A percentile compares a stretch with the other conserved stretches of the same genome.
These are phyloP conservation scores for Rhodamnia argentea DNA, from an alignment of 345 rosid genomes.

Conservation along the genomic window DNA sequence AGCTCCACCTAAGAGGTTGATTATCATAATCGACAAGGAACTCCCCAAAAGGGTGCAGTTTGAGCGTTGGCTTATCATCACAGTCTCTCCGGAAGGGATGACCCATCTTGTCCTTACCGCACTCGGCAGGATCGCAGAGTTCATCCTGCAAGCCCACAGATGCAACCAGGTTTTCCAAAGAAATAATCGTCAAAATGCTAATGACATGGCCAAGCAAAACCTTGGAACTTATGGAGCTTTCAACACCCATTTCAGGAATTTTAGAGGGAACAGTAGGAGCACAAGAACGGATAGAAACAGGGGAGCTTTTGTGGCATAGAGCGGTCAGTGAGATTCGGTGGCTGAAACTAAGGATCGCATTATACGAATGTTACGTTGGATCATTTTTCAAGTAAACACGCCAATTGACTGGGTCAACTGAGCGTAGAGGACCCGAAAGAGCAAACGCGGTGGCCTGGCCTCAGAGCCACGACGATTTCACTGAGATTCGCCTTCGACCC, in stretches of 20 bases:
- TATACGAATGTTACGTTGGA: not conserved
- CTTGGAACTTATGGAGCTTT: not conserved
- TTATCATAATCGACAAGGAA: rapidly evolving
- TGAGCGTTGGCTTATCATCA: not conserved
- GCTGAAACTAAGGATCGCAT: not conserved
- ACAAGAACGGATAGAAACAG: not conserved
- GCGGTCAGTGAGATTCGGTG: not conserved
- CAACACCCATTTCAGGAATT: not conserved
- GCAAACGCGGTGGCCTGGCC: not conserved
- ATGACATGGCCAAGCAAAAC: not conserved
- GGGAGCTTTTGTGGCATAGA: rapidly evolving
- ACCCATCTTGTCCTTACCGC: rapidly evolving
- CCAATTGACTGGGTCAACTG: not conserved
- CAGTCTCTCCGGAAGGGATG: not conserved
- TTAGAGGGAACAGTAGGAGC: not conserved
- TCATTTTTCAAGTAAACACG: not conserved
- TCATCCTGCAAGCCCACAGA: rapidly evolving
- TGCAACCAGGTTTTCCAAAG: not conserved
- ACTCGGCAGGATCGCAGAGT: not conserved
- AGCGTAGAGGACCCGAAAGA: not conserved
- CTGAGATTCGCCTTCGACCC: not conserved
- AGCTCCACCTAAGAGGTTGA: not conserved
- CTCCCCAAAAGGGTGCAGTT: not conserved
- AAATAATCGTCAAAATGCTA: not conserved
- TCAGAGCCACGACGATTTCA: not conserved